A percentile compares a stretch with the other conserved stretches of the same genome.
These are phyloP conservation scores for Leccinum variabile DNA, from an alignment of 1,284 basidiomycete genomes.

Conservation along the genomic window DNA sequence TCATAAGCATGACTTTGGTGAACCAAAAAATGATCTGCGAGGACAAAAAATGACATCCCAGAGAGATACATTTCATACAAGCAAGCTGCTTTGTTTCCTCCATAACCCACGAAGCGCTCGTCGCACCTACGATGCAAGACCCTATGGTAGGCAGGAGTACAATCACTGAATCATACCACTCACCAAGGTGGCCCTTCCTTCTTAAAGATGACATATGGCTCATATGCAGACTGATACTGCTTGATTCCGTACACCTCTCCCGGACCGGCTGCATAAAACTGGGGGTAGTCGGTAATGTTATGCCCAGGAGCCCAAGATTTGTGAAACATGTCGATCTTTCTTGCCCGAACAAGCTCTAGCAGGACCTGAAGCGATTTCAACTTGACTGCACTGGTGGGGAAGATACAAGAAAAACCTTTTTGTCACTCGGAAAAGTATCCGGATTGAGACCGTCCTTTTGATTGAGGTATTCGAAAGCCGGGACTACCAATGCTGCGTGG, in stretches of 20 bases:
- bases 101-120: slow-evolving; percentile 87
- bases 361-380: slow-evolving; percentile 44
- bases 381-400: neutral
- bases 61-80: slow-evolving; percentile 65
- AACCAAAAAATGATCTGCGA: slow-evolving; percentile 82
- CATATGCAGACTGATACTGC: slow-evolving; percentile 76
- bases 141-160: neutral
- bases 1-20: slow-evolving; percentile 84
- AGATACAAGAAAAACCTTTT: slow-evolving; percentile 44
- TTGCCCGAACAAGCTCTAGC: slow-evolving; percentile 51
- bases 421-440: slow-evolving; percentile 61
- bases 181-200: slow-evolving; percentile 75
- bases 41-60: slow-evolving; percentile 74
- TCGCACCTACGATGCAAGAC: slow-evolving; percentile 58
- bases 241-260: slow-evolving; percentile 74
- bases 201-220: slow-evolving; percentile 81
- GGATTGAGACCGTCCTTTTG: slow-evolving; percentile 61
- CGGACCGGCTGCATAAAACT: slow-evolving; percentile 60
- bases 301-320: slow-evolving; percentile 76
- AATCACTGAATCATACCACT: slow-evolving; percentile 16
- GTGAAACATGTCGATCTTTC: slow-evolving; percentile 72
- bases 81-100: slow-evolving; percentile 69
- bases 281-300: slow-evolving; percentile 73
- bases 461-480: slow-evolving; percentile 75
- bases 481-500: slow-evolving; percentile 67